These are phyloP conservation scores for Casuarina glauca DNA, from an alignment of 306 rosid genomes.

Conservation along the genomic window DNA sequence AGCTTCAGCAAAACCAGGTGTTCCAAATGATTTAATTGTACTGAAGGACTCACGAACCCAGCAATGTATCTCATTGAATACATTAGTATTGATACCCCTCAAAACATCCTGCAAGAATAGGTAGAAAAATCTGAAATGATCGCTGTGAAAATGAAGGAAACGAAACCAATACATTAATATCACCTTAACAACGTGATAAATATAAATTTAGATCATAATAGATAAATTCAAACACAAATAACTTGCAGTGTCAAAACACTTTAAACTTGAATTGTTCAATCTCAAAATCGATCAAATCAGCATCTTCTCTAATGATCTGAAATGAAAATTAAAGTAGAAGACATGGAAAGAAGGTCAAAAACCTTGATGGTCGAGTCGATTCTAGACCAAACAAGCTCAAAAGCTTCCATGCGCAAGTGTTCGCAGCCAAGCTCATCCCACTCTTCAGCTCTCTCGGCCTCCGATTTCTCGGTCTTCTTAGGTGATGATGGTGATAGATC, in stretches of 20 bases:
- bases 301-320: neutral
- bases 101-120: slow-evolving; percentile 53
- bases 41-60: slow-evolving; percentile 71
- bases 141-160: neutral
- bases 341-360: neutral
- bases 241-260: neutral
- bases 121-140: neutral
- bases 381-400: slow-evolving; percentile 61
- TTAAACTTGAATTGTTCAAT: neutral
- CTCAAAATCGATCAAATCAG: neutral
- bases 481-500: slow-evolving; percentile 43
- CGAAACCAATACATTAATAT: neutral
- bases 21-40: slow-evolving; percentile 43
- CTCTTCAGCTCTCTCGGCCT: slow-evolving; percentile 30
- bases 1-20: slow-evolving; percentile 50
- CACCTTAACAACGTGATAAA: neutral
- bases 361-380: slow-evolving; percentile 78
- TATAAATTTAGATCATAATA: neutral
- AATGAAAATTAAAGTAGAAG: neutral
- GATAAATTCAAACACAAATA: neutral
- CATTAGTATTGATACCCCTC: slow-evolving; percentile 55
- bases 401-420: slow-evolving; percentile 49
- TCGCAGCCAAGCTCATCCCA: slow-evolving; percentile 30
- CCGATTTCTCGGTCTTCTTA: slow-evolving; percentile 33
- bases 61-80: slow-evolving; percentile 54